Base-by-base conservation (phyloP, 2,329 filamentous ascomycete genomes). In the Pezicula rhizophila region DNA sequence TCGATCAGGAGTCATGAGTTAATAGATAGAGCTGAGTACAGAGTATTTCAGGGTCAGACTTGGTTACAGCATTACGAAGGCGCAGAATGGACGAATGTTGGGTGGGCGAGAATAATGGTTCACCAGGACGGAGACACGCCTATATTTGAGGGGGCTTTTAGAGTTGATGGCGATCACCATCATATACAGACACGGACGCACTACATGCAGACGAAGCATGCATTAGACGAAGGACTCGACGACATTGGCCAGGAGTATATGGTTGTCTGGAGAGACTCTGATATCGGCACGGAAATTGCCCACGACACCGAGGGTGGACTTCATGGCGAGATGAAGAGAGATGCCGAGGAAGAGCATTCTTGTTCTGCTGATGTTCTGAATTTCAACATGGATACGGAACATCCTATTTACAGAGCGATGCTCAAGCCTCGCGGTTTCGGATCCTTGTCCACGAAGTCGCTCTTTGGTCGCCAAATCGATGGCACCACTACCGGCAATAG, bases 261-360 rank as follows among this genome's bases (percentile, higher is more conserved):
- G 91, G 76, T 96, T 33, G 78, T 96, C 1, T 97, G 89, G 77
- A 81, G 91, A 56, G 91, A 97, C 64, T 95, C 90, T 25, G 93
- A 99, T 66, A 81, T 96, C 61, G 51, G 51, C 17, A 41, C 47
- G 23, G 56, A 66, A 71, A 28, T 57, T 60, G 38, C 60, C 65
- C 15, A 59, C 64, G 50, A 63, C 53, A 62, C 62, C n/a, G 67
- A 70, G 34, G 77, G 78, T 47, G 68, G 72, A 18, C 85, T 92
- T 54, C 60, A 64, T 47, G 49, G 46, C 5, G 64, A 65, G 26
- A 48, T 65, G 51, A 62, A 54, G 47, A 61, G 59, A 53, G 50
- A 49, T 4, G 28, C 56, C 6, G 48, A 42, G 4, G 63, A 66
- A 26, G 66, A 67, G 14, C 68, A 73, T 6, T 74, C 76, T 5